Evolutionary conservation across 495 filamentous ascomycete species (phyloP).

Genomic region (Glonium stellatum): DNA sequence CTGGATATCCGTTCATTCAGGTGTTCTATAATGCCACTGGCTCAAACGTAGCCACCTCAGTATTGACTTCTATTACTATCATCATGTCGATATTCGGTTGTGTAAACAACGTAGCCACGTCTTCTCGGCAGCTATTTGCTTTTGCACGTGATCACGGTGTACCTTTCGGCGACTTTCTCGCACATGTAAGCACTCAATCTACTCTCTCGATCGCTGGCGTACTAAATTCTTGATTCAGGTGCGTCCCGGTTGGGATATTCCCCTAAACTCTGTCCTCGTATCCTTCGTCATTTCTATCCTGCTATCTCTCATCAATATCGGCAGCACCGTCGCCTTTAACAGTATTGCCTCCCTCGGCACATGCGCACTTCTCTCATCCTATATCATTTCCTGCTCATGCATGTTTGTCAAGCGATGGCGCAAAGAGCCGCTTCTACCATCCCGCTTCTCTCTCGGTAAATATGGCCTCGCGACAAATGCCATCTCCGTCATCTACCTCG

Average conservation of each 20-base stretch:
- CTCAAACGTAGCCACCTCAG: slow-evolving; percentile 19
- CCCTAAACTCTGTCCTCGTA: slow-evolving; percentile 45
- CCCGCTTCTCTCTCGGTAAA: slow-evolving; percentile 21
- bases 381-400: slow-evolving; percentile 12
- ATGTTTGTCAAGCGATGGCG: slow-evolving; percentile 17
- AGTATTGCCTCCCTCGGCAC: slow-evolving; percentile 6
- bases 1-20: slow-evolving; percentile 31
- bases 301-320: slow-evolving; percentile 46
- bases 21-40: slow-evolving; percentile 28
- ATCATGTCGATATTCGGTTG: slow-evolving; percentile 40
- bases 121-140: slow-evolving; percentile 28
- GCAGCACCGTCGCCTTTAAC: slow-evolving; percentile 39
- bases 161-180: slow-evolving; percentile 13
- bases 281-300: slow-evolving; percentile 45
- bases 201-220: neutral
- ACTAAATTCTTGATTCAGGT: slow-evolving; percentile 13
- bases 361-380: slow-evolving; percentile 9
- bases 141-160: slow-evolving; percentile 21
- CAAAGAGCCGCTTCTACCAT: slow-evolving; percentile 18
- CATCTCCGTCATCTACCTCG: slow-evolving; percentile 22
- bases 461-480: slow-evolving; percentile 24
- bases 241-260: slow-evolving; percentile 43
- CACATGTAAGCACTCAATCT: slow-evolving; percentile 17
- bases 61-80: slow-evolving; percentile 27
- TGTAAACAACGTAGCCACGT: slow-evolving; percentile 37